Evolutionary conservation across 1,139 yeast species (phyloP).

Genomic region (Nakaseomyces kungkrabaensis): DNA sequence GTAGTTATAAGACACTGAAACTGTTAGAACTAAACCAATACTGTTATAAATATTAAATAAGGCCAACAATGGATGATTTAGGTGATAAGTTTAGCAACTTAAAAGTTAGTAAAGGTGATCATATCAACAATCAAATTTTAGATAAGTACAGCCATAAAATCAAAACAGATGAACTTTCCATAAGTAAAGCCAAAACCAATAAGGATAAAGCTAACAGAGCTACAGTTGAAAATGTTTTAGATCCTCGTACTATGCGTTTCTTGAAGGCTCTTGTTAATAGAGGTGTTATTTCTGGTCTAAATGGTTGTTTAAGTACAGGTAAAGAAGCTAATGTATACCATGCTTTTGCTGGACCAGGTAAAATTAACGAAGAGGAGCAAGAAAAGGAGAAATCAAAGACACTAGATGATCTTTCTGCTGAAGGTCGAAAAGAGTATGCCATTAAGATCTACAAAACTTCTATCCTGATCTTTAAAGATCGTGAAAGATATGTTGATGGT

Average conservation of each 20-base stretch:
- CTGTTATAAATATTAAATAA: neutral
- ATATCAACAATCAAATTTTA: slow-evolving; percentile 47
- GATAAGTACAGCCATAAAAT: slow-evolving; percentile 55
- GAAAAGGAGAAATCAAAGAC: slow-evolving; percentile 6
- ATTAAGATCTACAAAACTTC: slow-evolving; percentile 94
- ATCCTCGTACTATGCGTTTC: slow-evolving; percentile 84
- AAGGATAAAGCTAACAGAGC: slow-evolving; percentile 90
- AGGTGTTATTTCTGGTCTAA: slow-evolving; percentile 74
- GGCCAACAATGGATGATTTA: neutral
- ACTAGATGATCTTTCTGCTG: neutral
- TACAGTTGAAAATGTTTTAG: slow-evolving; percentile 92
- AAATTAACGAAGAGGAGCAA: slow-evolving; percentile 5
- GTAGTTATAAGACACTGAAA: too few species aligned
- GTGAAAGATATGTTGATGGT: slow-evolving; percentile 94
- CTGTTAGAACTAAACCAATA: too few species aligned
- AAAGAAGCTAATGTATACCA: slow-evolving; percentile 98
- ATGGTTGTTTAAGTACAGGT: slow-evolving; percentile 94
- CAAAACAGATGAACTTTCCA: slow-evolving; percentile 45
- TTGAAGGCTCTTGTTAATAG: slow-evolving; percentile 71
- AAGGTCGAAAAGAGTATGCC: slow-evolving; percentile 50
- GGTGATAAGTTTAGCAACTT: slow-evolving; percentile 14
- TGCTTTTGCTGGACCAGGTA: slow-evolving; percentile 61
- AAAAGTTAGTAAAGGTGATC: slow-evolving; percentile 14
- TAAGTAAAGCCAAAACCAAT: slow-evolving; percentile 48
- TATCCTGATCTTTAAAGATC: slow-evolving; percentile 86